Evolutionary conservation across 345 rosid species (phyloP).

Genomic region (Syzygium jambos): DNA sequence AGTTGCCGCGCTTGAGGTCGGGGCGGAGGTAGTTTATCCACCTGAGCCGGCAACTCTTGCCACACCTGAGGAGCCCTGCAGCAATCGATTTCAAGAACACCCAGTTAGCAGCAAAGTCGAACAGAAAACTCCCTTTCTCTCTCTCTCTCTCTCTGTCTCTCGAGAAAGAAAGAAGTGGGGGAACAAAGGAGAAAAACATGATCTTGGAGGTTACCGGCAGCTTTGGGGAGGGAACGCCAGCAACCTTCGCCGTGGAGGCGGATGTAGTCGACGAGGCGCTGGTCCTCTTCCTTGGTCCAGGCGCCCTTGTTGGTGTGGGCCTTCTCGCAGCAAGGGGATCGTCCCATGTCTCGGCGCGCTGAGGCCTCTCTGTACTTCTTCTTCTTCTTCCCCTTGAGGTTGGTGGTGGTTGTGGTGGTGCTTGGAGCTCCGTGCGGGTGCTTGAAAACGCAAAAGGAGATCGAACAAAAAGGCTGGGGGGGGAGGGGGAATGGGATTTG

Average conservation of each 20-base stretch:
- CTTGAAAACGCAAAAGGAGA: background rate
- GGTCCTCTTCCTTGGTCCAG: slow-evolving; percentile 89
- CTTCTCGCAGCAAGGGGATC: slow-evolving; percentile 84
- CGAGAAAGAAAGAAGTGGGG: background rate
- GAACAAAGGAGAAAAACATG: background rate
- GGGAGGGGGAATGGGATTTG: background rate
- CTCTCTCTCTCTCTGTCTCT: background rate
- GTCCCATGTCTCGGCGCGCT: slow-evolving; percentile 42
- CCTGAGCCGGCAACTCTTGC: slow-evolving; percentile 40
- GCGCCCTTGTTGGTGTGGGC: slow-evolving; percentile 91
- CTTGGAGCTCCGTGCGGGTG: background rate
- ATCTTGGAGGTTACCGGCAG: slow-evolving; percentile 41
- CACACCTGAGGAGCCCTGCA: slow-evolving; percentile 54
- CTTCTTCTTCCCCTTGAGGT: background rate
- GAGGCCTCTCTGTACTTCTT: background rate
- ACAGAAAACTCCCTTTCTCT: no score
- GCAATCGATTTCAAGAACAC: background rate
- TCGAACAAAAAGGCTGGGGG: background rate
- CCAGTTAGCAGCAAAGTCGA: background rate
- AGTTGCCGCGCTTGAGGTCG: slow-evolving; percentile 47
- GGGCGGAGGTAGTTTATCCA: slow-evolving; percentile 47
- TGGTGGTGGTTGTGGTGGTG: background rate
- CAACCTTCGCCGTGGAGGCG: slow-evolving; percentile 77
- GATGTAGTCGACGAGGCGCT: slow-evolving; percentile 64
- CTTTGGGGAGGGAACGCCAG: slow-evolving; percentile 87